These are phyloP conservation scores for Lithohypha guttulata DNA, from an alignment of 2,329 filamentous ascomycete genomes.

Conservation along the genomic window DNA sequence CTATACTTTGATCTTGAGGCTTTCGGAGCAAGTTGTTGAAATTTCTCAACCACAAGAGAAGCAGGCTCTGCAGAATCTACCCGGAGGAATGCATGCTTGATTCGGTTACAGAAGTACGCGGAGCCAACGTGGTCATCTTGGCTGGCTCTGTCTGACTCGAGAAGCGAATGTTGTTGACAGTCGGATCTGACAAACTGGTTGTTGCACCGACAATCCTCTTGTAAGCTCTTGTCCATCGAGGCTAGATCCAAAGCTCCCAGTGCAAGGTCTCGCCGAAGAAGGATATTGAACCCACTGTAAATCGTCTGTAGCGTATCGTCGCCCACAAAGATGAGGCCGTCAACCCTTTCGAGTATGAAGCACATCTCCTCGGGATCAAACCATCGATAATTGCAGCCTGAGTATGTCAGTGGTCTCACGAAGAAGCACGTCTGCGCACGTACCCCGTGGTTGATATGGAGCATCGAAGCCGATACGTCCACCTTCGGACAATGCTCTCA, in stretches of 20 bases:
- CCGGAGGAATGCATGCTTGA: constrained; percentile 29
- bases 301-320: constrained; percentile 31
- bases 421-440: constrained; percentile 6
- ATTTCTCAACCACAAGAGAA: constrained; percentile 22
- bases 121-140: constrained; percentile 7
- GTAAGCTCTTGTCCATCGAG: constrained; percentile 27
- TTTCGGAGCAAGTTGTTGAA: constrained; percentile 24
- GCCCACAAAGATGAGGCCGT: constrained; percentile 33
- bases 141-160: constrained; percentile 8
- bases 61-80: constrained; percentile 26
- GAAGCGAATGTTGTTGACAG: constrained; percentile 23
- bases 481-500: constrained; percentile 33
- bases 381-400: constrained; percentile 35
- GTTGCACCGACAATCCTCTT: constrained; percentile 30
- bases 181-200: constrained; percentile 30
- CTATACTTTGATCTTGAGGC: constrained; percentile 27
- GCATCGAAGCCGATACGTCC: constrained; percentile 32
- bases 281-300: constrained; percentile 37
- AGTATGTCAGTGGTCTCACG: constrained; percentile 9
- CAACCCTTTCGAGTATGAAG: constrained; percentile 35
- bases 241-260: constrained; percentile 31
- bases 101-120: constrained; percentile 22
- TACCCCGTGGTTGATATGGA: constrained; percentile 30
- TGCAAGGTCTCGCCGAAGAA: constrained; percentile 32
- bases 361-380: constrained; percentile 33